Evolutionary conservation across 495 filamentous ascomycete species (phyloP), one percentile per base, ranked within the genome.

Genomic region (Talaromyces proteolyticus): DNA sequence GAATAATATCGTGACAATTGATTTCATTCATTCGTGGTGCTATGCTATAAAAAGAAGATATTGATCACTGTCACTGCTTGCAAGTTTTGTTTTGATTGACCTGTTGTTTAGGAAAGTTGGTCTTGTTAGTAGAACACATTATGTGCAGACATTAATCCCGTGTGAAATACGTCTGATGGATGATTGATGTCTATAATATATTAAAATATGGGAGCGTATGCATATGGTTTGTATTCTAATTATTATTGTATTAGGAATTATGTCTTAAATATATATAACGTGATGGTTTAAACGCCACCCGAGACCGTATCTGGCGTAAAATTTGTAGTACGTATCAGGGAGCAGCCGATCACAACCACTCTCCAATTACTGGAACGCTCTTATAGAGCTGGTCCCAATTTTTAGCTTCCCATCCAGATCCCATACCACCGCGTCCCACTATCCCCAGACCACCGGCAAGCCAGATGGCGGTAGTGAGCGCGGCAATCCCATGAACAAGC

Each of bases 371-470:
- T 21, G 80, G 80, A 18, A 83, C 70, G 39, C 59, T 64, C 49
- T 61, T 70, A 64, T 84, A 86, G 53, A 86, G 67, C 42, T 79
- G 69, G 66, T 95, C 88, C 72, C 89, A 95, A 17, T 85, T 68
- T 57, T 78, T 86, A 20, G 81, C 89, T 20, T 95, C 72, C 86
- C 89, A 96, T 2, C 89, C 89, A 17, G 73, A 65, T 8, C 79
- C 81, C 50, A 64, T 63, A 0, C 91, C 90, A n/a, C 74, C 86
- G 55, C 80, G 74, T 14, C 82, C 88, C 21, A 96, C 79, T 42
- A 95, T 72, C 0, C 87, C 87, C 44, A 94, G 65, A 6, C 88
- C 82, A 26, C 91, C 91, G 1, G 82, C 87, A 48, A 91, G 76
- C 91, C 91, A 96, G 23, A 88, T 39, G 0, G 64, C 78, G 18